A percentile compares a stretch with the other conserved stretches of the same genome.
Evolutionary conservation across 2,329 filamentous ascomycete genomes (phyloP).

Genomic region (Akanthomyces dipterigenus): DNA sequence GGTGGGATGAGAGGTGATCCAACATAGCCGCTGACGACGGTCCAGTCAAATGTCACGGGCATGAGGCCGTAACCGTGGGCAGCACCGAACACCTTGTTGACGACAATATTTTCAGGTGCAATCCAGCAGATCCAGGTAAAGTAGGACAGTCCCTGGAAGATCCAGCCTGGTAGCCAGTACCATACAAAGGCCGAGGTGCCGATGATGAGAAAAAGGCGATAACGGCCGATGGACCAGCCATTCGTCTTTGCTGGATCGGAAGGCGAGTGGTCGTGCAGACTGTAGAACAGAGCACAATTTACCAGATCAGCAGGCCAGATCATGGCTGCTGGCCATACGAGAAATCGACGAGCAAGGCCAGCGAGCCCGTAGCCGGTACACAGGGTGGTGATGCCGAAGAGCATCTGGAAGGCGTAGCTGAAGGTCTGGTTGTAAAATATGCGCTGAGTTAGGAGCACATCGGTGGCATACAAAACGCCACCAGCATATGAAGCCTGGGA

Average conservation of each 20-base stretch:
- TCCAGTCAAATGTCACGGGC: conserved; percentile 54
- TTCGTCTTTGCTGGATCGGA: conserved; percentile 43
- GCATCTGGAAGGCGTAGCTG: conserved; percentile 46
- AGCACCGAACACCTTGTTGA: conserved; percentile 58
- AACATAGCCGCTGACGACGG: conserved; percentile 41
- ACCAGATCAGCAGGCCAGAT: conserved; percentile 51
- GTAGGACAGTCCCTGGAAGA: conserved; percentile 55
- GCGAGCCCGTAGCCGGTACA: conserved; percentile 52
- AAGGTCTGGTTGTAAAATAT: conserved; percentile 53
- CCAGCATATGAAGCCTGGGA: conserved; percentile 49
- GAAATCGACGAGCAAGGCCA: conserved; percentile 45
- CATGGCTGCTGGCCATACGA: conserved; percentile 50
- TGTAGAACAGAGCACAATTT: conserved; percentile 45
- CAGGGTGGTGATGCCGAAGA: conserved; percentile 48
- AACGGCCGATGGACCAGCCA: conserved; percentile 59
- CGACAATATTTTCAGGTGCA: conserved; percentile 50
- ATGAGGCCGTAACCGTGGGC: conserved; percentile 52
- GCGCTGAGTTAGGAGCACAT: conserved; percentile 42
- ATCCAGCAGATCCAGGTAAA: conserved; percentile 59
- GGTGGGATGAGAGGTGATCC: conserved; percentile 45
- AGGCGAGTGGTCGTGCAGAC: conserved; percentile 37
- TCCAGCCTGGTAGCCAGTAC: conserved; percentile 58
- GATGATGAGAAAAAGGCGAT: conserved; percentile 55
- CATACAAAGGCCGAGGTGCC: conserved; percentile 44
- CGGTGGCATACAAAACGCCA: conserved; percentile 50